Base-by-base conservation (phyloP, 371 early-diverging fungal genomes). In the Mortierella sp. region DNA sequence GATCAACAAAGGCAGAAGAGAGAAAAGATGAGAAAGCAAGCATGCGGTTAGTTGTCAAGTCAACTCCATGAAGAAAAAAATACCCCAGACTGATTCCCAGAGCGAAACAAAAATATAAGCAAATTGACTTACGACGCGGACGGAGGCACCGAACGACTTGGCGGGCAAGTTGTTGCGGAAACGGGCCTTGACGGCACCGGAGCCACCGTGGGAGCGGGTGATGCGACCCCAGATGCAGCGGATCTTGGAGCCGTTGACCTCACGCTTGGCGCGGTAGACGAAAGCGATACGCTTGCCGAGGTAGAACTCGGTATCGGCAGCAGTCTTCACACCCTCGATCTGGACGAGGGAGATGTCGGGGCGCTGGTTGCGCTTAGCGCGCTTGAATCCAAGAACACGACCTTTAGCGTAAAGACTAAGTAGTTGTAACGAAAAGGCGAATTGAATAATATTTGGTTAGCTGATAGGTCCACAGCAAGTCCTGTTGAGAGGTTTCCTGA, bases 161-260 rank as follows among this genome's bases (percentile, higher is more conserved):
- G 99, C 95, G 78, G 99, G 99, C 88, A 99, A 94, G 96, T 98
- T 98, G 91, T 92, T 93, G 92, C 95, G 93, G 96, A 99, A 99
- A 91, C 96, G 96, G 86, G 99, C 99, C 90, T 97, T 95, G 83
- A 99, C 99, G 75, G 95, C 96, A 88, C 99, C 99, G 82, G 94
- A 94, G 91, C 95, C 98, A 84, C 99, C 99, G 92, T 99, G 99
- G 88, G 96, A 80, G 86, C 99, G 96, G 85, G 97, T 95, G 90
- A 99, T 92, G 83, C 96, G 95, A 84, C 99, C 99, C 99, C 98
- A 99, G 94, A 99, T 97, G 89, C 95, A 96, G 89, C 99, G 95
- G 92, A 97, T 92, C 91, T 96, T 94, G 91, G 95, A 93, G 86
- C 98, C 98, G 92, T 97, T 95, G 82, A 95, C 94, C 81, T 95